phyloP scores from a whole-genome alignment of 805 yeast species.

The Schwanniomyces vanrijiae region DNA sequence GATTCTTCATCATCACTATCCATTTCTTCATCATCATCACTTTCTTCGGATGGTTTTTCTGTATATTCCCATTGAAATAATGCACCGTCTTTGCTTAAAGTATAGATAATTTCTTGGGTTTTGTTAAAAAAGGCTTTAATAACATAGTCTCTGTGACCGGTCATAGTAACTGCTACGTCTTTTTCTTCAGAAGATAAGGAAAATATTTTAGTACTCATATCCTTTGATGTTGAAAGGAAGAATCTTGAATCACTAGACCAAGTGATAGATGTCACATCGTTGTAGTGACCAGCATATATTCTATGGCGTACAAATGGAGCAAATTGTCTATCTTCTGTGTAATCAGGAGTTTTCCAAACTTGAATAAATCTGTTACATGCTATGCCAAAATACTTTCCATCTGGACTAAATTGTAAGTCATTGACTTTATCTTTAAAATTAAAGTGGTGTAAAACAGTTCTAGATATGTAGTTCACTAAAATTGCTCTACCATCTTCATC shows the following conservation, averaged over 20 bases:
- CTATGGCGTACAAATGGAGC: conserved; percentile 93
- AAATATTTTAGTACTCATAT: conserved; percentile 83
- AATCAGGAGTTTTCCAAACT: conserved; percentile 89
- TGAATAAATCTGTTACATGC: conserved; percentile 82
- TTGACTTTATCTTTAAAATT: conserved; percentile 80
- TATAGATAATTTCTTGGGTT: conserved; percentile 88
- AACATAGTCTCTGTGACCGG: conserved; percentile 92
- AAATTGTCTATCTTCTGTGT: conserved; percentile 83
- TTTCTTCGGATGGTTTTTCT: conserved; percentile 49
- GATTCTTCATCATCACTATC: conserved; percentile 19
- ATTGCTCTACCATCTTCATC: conserved; percentile 94
- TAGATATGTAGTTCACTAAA: conserved; percentile 76
- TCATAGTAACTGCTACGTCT: conserved; percentile 76
- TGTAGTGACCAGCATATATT: conserved; percentile 89
- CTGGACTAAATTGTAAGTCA: conserved; percentile 82
- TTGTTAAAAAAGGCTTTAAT: conserved; percentile 82
- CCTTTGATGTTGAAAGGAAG: conserved; percentile 82
- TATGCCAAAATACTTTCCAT: conserved; percentile 83
- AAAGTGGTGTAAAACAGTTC: conserved; percentile 89
- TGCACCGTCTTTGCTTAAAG: conserved; percentile 94
- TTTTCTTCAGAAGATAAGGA: conserved; percentile 68
- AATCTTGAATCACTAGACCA: conserved; percentile 95
- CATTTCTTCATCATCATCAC: conserved; percentile 39
- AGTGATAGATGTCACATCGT: conserved; percentile 70
- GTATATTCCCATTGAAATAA: conserved; percentile 88